Conservation (phyloP, 2,329 filamentous ascomycete genomes). For the Aspergillus hortae region DNA sequence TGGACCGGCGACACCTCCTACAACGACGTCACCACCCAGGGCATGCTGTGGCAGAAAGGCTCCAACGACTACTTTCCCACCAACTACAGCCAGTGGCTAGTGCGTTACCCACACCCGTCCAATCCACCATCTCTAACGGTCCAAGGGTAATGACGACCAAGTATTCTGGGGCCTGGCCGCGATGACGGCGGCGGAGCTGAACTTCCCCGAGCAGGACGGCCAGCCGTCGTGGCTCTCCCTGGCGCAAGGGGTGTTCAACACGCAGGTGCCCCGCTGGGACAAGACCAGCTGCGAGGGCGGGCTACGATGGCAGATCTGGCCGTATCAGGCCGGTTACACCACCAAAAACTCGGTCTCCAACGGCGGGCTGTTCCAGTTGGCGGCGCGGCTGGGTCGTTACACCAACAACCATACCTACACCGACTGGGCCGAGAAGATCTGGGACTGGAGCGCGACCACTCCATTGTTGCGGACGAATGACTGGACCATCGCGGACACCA, state of each 20-base stretch:
- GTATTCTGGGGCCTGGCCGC: constrained; percentile 84
- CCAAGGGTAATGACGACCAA: constrained; percentile 53
- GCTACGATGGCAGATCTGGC: constrained; percentile 81
- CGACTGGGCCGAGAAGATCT: constrained; percentile 70
- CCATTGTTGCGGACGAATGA: constrained; percentile 50
- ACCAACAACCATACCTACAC: constrained; percentile 76
- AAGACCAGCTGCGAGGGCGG: constrained; percentile 65
- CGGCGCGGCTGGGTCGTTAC: constrained; percentile 69
- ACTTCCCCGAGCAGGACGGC: constrained; percentile 66
- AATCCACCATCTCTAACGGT: no score
- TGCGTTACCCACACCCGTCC: no score
- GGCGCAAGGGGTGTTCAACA: constrained; percentile 76
- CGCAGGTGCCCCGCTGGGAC: constrained; percentile 71
- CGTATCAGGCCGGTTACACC: constrained; percentile 65
- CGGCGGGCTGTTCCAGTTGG: constrained; percentile 56
- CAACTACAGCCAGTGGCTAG: constrained; percentile 43
- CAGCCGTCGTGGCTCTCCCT: constrained; percentile 73
- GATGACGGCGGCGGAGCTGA: constrained; percentile 73
- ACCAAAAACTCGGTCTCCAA: constrained; percentile 60
- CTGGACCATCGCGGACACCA: constrained; percentile 56
- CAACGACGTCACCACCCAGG: constrained; percentile 65
- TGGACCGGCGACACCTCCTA: constrained; percentile 72
- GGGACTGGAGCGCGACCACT: constrained; percentile 55
- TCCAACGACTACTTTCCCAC: constrained; percentile 74
- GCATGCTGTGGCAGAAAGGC: constrained; percentile 71